phyloP scores from a whole-genome alignment of 495 filamentous ascomycete species.

The Daldinia grandis region DNA sequence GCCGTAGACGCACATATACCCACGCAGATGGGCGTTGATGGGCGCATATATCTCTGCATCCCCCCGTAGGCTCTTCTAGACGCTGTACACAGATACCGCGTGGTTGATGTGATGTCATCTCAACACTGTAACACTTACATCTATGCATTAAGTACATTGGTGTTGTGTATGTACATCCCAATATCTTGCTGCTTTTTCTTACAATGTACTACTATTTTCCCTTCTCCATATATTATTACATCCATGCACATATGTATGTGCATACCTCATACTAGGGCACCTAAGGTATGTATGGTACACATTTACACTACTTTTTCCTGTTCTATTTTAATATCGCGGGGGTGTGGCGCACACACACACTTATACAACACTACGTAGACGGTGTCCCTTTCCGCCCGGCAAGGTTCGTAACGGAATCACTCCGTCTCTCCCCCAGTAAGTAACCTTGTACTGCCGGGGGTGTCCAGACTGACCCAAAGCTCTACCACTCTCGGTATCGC shows the following conservation, averaged over 20 bases:
- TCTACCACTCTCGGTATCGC: not conserved
- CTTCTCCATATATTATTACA: not conserved
- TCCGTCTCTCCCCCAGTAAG: constrained; percentile 13
- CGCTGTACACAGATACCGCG: too few species aligned
- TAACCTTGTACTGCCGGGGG: not conserved
- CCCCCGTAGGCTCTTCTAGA: constrained; percentile 8
- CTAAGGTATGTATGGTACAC: not conserved
- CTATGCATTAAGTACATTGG: too few species aligned
- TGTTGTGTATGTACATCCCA: not conserved
- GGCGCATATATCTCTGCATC: constrained; percentile 13
- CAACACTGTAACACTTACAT: constrained; percentile 28
- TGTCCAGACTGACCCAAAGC: not conserved
- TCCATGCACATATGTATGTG: not conserved
- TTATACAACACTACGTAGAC: not conserved
- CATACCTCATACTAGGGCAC: not conserved
- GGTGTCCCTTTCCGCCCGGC: constrained; percentile 15
- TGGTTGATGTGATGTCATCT: constrained; percentile 25
- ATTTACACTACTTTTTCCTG: not conserved
- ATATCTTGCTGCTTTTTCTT: not conserved
- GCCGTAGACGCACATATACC: constrained; percentile 27
- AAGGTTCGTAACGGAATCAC: constrained; percentile 20
- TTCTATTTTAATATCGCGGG: constrained; percentile 19
- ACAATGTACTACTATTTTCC: too few species aligned
- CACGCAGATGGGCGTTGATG: not conserved
- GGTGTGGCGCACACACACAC: not conserved